These are phyloP conservation scores for Ormosia semicastrata DNA, from an alignment of 306 rosid species.

Conservation along the genomic window DNA sequence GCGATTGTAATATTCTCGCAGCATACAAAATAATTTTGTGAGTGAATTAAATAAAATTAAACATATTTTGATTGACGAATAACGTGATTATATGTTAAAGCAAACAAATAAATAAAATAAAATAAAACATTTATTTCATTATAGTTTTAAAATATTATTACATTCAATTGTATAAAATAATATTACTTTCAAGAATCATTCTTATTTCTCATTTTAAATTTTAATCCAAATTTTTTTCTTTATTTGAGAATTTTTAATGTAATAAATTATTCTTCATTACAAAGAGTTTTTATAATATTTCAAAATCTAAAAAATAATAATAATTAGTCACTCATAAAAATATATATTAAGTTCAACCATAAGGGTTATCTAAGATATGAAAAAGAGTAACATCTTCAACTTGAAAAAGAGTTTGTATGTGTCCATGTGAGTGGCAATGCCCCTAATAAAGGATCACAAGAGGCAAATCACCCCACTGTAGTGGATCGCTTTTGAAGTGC, in stretches of 20 bases:
- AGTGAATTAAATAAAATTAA: too few relatives aligned
- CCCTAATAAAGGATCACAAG: constrained; percentile 19
- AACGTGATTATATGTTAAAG: too few relatives aligned
- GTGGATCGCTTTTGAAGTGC: constrained; percentile 20
- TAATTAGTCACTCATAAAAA: not conserved
- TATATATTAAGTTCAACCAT: not conserved
- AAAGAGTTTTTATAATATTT: not conserved
- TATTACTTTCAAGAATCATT: not conserved
- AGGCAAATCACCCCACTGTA: not conserved
- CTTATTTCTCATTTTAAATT: not conserved
- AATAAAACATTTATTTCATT: too few relatives aligned
- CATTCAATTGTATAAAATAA: too few relatives aligned
- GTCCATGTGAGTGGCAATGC: not conserved
- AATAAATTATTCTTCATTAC: not conserved
- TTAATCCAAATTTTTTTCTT: not conserved
- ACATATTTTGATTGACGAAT: too few relatives aligned
- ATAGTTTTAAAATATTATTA: too few relatives aligned
- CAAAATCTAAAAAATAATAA: not conserved
- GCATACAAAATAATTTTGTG: too few relatives aligned
- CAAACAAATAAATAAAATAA: too few relatives aligned
- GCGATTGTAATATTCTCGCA: too few relatives aligned
- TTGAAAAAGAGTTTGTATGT: not conserved
- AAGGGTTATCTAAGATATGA: not conserved
- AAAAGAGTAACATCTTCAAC: not conserved
- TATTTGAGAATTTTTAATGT: not conserved